Evolutionary conservation across 2,329 filamentous ascomycete genomes (phyloP).

Genomic region (Cladosporium sp.): DNA sequence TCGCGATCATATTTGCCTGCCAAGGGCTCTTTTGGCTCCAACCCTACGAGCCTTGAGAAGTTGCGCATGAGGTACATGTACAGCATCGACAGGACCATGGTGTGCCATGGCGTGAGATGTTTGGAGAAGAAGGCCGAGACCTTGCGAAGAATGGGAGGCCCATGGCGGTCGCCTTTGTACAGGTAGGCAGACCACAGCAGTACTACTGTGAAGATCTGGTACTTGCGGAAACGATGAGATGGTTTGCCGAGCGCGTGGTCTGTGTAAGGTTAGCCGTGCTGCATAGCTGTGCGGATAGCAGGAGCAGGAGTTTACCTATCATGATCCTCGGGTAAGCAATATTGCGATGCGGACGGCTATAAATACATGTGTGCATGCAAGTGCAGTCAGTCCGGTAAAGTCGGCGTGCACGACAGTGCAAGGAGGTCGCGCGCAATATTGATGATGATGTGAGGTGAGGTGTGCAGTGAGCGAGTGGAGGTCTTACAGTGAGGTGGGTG

Average conservation of each 20-base stretch:
- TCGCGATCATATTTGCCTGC: conserved; percentile 89
- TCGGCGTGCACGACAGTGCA: conserved; percentile 1
- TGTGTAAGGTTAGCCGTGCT: conserved; percentile 31
- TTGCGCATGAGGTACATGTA: conserved; percentile 91
- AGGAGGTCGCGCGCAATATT: background rate
- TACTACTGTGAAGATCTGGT: conserved; percentile 88
- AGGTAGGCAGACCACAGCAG: conserved; percentile 90
- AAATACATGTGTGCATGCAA: conserved; percentile 15
- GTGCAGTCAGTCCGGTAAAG: background rate
- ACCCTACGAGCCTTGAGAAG: conserved; percentile 85
- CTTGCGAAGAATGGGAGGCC: conserved; percentile 71
- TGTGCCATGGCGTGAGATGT: conserved; percentile 84
- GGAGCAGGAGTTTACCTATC: conserved; percentile 14
- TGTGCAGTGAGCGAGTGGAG: background rate
- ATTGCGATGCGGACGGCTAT: background rate
- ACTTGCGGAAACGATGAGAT: conserved; percentile 85
- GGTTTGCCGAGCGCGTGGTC: conserved; percentile 92
- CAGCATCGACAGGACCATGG: conserved; percentile 79
- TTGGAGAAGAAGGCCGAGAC: conserved; percentile 71
- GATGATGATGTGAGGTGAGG: conserved; percentile 1
- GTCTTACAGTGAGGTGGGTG: background rate
- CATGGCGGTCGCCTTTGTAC: conserved; percentile 79
- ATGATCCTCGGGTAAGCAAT: conserved; percentile 5
- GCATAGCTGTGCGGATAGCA: background rate
- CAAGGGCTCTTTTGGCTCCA: conserved; percentile 90